Conservation (phyloP, 2,329 filamentous ascomycete species). For the Fusarium equiseti region DNA sequence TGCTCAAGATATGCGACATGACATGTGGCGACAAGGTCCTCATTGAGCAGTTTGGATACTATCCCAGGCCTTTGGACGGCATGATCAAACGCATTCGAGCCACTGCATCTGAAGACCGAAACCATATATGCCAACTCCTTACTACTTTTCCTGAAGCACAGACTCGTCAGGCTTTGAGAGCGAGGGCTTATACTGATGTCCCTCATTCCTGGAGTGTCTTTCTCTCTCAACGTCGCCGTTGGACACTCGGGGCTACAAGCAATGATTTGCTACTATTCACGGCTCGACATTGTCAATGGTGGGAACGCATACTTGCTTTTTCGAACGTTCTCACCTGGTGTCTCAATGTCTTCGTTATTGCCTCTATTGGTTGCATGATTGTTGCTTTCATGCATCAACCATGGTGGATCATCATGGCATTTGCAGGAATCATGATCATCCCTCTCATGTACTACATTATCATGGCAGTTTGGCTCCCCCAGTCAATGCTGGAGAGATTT, state of each 20-base stretch:
- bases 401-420: slow-evolving; percentile 44
- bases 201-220: slow-evolving; percentile 56
- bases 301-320: slow-evolving; percentile 42
- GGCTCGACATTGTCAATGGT: slow-evolving; percentile 43
- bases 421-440: slow-evolving; percentile 46
- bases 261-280: slow-evolving; percentile 42
- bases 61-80: slow-evolving; percentile 38
- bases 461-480: slow-evolving; percentile 44
- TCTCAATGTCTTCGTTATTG: slow-evolving; percentile 45
- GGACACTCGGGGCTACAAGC: slow-evolving; percentile 46
- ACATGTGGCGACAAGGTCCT: slow-evolving; percentile 43
- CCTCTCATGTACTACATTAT: slow-evolving; percentile 43
- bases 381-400: slow-evolving; percentile 47
- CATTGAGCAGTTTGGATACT: slow-evolving; percentile 42
- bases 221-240: slow-evolving; percentile 48
- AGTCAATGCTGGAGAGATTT: slow-evolving; percentile 37
- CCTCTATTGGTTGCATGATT: slow-evolving; percentile 46
- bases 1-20: slow-evolving; percentile 42
- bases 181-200: slow-evolving; percentile 56
- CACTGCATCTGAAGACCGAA: slow-evolving; percentile 44
- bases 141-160: slow-evolving; percentile 51
- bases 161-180: slow-evolving; percentile 56
- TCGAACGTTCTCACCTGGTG: slow-evolving; percentile 44
- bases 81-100: slow-evolving; percentile 45
- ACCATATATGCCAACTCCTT: slow-evolving; percentile 45